Base-by-base conservation (phyloP, 2,329 filamentous ascomycete genomes). In the Ophiocordyceps robertsii region DNA sequence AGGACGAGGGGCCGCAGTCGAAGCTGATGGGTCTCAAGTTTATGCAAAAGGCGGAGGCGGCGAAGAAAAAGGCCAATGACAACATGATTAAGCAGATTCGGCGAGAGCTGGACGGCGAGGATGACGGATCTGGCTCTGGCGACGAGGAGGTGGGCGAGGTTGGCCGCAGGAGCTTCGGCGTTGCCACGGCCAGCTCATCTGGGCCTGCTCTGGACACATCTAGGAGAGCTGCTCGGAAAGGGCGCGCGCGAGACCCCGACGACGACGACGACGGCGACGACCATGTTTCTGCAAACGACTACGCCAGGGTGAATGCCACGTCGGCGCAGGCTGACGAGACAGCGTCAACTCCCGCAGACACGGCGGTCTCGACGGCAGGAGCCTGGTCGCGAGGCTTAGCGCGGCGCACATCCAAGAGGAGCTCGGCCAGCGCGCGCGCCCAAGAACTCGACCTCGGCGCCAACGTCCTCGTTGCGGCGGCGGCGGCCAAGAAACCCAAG, bases 31-130 rank as follows among this genome's bases (percentile, higher is more conserved):
- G 75, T 41, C 87, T 98, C 82, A 85, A 86, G 47, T 98, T 98
- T 59, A 96, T 98, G 92, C 79, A 82, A 53, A 87, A 82, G 50
- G 86, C 88, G 2, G 89, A 95, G 55, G 83, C 82, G 27, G 72
- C 79, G 32, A 78, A 79, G 53, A 88, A 82, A 60, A 77, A 82
- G 48, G 75, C 79, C 44, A 95, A 96, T 51, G 85, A 95, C 52
- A 82, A 84, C 43, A 75, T 86, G 44, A 66, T 86, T 12, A 72
- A 69, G 36, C 70, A 78, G 51, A 75, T 95, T 39, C 73, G 80
- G 39, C 76, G 77, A 43, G 83, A 90, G 39, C 68, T 95, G 36
- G 79, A 80, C 27, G 80, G 77, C 6, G 69, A 76, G 17, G 66
- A 65, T n/a, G 33, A 10, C 13, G 62, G 65, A 29, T 67, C 66